Base-by-base conservation (phyloP, 2,329 filamentous ascomycete genomes). In the Lasiodiplodia citricola region DNA sequence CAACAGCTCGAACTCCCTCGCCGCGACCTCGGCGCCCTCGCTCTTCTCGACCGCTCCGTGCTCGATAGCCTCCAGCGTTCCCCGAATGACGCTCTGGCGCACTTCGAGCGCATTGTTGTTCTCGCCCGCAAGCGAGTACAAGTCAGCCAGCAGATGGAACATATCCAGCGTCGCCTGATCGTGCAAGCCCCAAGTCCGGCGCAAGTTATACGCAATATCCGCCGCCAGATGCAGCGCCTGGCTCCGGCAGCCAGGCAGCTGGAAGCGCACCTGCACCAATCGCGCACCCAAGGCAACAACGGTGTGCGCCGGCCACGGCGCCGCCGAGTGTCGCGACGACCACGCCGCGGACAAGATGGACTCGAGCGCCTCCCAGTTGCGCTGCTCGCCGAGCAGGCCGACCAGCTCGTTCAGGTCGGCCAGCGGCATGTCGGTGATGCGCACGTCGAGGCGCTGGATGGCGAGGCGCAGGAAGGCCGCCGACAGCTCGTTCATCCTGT, bases 131-230 rank as follows among this genome's bases (percentile, higher is more conserved):
- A 74, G 76, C 6, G 83, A 84, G 77, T 84, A 86, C 2, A 87
- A 78, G 50, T 82, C 78, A 0, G 83, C 84, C 7, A 87, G 80
- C 16, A 86, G 75, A 70, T 82, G 80, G 69, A 81, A 84, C 71
- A 84, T 83, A 64, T 85, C 82, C 64, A 86, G 73, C 0, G 85
- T 86, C 25, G 82, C 77, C 0, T 79, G 78, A 44, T 85, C 81
- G 5, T 80, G 79, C 37, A 80, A 79, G 4, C 85, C 85, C 75
- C 85, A 84, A 6, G 85, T 84, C 18, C 85, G 83, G 8, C 83
- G 83, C 70, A 87, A 79, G 72, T 87, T 87, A 78, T 87, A 87
- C 44, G 83, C 83, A 65, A 87, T 86, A 72, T 86, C 84, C 72
- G 85, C 85, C 74, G 82, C 83, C 1, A 87, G 81, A 18, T 74